These are phyloP conservation scores for Geranomyces variabilis DNA, from an alignment of 192 early-diverging fungal species.

Conservation along the genomic window DNA sequence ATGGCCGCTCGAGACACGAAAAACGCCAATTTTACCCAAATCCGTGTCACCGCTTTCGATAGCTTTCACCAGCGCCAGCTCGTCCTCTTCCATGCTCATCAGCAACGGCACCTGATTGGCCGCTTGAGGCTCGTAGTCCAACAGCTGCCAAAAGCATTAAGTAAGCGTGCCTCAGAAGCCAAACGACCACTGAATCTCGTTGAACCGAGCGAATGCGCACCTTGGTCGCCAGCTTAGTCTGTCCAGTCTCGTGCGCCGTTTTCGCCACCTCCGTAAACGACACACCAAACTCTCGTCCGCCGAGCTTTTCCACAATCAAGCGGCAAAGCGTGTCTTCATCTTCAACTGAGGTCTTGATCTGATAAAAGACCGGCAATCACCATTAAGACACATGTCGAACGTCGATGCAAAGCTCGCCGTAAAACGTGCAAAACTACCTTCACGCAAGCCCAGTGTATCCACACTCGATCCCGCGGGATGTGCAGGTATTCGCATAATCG, in stretches of 20 bases:
- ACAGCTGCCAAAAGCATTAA: conserved; percentile 51
- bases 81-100: conserved; percentile 91
- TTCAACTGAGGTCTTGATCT: conserved; percentile 80
- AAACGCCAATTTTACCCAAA: too few relatives aligned
- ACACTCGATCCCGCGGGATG: conserved; percentile 75
- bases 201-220: conserved; percentile 40
- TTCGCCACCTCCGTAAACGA: conserved; percentile 93
- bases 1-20: too few relatives aligned
- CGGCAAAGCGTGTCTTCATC: conserved; percentile 87
- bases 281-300: conserved; percentile 65
- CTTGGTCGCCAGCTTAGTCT: conserved; percentile 80
- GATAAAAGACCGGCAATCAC: background rate
- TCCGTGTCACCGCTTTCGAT: conserved; percentile 96
- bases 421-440: conserved; percentile 58
- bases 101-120: conserved; percentile 94
- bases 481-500: conserved; percentile 83
- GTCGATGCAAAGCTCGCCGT: background rate
- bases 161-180: conserved; percentile 4
- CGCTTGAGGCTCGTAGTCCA: conserved; percentile 93
- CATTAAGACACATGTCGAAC: conserved; percentile 5
- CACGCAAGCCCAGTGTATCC: conserved; percentile 96
- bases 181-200: conserved; percentile 13
- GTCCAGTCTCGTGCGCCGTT: conserved; percentile 83
- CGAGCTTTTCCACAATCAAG: conserved; percentile 77
- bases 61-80: conserved; percentile 83